Percentiles rank a stretch among this genome's conserved stretches.
These are phyloP conservation scores for Talaromyces trachyspermus DNA, from an alignment of 495 filamentous ascomycete species.

Conservation along the genomic window DNA sequence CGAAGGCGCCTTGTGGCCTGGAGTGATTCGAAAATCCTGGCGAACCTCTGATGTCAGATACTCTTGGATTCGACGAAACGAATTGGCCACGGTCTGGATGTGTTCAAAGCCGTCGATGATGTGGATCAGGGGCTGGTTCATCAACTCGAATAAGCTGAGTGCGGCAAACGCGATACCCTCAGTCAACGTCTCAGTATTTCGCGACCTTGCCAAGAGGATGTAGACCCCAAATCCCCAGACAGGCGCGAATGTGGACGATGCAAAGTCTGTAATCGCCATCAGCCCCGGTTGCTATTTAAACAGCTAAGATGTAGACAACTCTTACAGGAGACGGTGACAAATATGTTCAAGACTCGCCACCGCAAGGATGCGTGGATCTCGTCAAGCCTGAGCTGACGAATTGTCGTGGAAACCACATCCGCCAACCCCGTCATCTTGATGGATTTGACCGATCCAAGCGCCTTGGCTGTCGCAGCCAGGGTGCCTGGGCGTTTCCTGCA, in stretches of 20 bases:
- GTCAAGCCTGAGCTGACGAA: slow-evolving; percentile 34
- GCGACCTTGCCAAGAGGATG: slow-evolving; percentile 10
- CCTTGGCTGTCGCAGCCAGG: slow-evolving; percentile 46
- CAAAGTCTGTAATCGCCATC: slow-evolving; percentile 9
- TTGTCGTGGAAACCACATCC: slow-evolving; percentile 23
- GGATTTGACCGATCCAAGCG: slow-evolving; percentile 48
- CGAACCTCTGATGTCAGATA: slow-evolving; percentile 7
- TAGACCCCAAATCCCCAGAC: slow-evolving; percentile 20
- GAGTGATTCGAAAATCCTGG: background rate
- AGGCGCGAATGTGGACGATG: slow-evolving; percentile 15
- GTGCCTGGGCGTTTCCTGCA: slow-evolving; percentile 14
- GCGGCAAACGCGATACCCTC: slow-evolving; percentile 19
- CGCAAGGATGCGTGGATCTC: slow-evolving; percentile 36
- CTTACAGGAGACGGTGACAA: slow-evolving; percentile 23
- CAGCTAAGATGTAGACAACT: background rate
- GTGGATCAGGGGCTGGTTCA: slow-evolving; percentile 15
- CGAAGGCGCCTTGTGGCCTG: background rate
- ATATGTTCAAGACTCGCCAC: slow-evolving; percentile 32
- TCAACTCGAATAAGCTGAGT: slow-evolving; percentile 16
- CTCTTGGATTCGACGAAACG: slow-evolving; percentile 20
- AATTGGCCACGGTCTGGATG: slow-evolving; percentile 17
- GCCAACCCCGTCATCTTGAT: slow-evolving; percentile 53
- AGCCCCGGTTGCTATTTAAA: slow-evolving; percentile 9
- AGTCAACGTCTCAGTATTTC: slow-evolving; percentile 15
- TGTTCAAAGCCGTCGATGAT: slow-evolving; percentile 16